A percentile compares a stretch with the other conserved stretches of the same genome.
Evolutionary conservation across 2,329 filamentous ascomycete species (phyloP).

Genomic region (Fusarium cyanostomum): DNA sequence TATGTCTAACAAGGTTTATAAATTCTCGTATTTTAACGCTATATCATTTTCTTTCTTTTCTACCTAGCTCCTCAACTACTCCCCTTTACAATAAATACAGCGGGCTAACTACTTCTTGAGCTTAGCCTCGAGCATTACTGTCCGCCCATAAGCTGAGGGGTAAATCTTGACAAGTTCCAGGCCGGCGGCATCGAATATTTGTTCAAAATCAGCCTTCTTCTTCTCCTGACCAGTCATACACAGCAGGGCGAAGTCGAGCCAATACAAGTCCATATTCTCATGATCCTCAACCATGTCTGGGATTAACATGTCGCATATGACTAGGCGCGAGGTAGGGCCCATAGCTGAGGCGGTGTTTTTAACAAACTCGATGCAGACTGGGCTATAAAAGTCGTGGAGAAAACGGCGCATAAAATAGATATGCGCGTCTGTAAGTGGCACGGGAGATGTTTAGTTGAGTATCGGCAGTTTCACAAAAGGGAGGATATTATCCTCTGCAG

Average conservation of each 20-base stretch:
- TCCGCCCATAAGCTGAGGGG: slow-evolving; percentile 43
- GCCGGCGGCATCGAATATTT: slow-evolving; percentile 46
- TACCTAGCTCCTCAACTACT: no score
- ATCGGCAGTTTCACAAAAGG: background rate
- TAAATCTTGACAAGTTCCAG: slow-evolving; percentile 48
- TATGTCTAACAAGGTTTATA: no score
- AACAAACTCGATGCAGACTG: slow-evolving; percentile 45
- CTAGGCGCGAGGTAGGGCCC: slow-evolving; percentile 46
- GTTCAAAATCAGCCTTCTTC: slow-evolving; percentile 43
- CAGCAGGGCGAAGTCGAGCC: slow-evolving; percentile 46
- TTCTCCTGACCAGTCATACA: slow-evolving; percentile 48
- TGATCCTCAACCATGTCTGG: slow-evolving; percentile 44
- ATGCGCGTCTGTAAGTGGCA: slow-evolving; percentile 40
- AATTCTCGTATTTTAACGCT: no score
- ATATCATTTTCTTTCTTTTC: no score
- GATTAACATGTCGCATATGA: slow-evolving; percentile 49
- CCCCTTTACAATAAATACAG: no score
- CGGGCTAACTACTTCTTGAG: slow-evolving; percentile 25
- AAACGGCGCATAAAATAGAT: slow-evolving; percentile 48
- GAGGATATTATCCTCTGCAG: no score
- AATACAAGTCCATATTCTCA: slow-evolving; percentile 43
- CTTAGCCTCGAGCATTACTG: slow-evolving; percentile 46
- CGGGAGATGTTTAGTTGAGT: background rate
- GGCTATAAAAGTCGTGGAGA: slow-evolving; percentile 47
- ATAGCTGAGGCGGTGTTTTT: slow-evolving; percentile 45